These are phyloP conservation scores for Cercospora zeae-maydis DNA, from an alignment of 2,329 filamentous ascomycete genomes.

Conservation along the genomic window DNA sequence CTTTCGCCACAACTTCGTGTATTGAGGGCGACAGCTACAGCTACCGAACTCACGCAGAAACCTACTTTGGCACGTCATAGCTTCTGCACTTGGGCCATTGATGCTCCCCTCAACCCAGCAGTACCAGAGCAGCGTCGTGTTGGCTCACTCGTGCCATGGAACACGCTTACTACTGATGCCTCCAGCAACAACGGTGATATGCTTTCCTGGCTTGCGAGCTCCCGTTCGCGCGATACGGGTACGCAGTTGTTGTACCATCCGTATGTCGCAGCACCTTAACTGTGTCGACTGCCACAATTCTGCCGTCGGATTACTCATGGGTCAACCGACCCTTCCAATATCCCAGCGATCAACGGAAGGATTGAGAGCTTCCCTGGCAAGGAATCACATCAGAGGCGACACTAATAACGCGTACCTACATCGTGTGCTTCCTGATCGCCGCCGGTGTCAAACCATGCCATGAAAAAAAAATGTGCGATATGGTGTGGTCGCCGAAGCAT, in stretches of 20 bases:
- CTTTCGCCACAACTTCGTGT: slow-evolving; percentile 12
- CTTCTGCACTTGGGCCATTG: not conserved
- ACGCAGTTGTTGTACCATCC: not conserved
- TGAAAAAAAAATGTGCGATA: not conserved
- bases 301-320: not conserved
- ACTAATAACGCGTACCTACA: not conserved
- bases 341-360: not conserved
- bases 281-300: slow-evolving; percentile 1
- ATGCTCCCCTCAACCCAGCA: slow-evolving; percentile 1
- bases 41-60: slow-evolving; percentile 11
- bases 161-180: not conserved
- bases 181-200: not conserved
- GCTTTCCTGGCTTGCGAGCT: not conserved
- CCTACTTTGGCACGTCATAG: slow-evolving; percentile 4
- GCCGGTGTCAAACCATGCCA: not conserved
- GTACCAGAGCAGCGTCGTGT: not conserved
- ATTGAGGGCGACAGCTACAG: slow-evolving; percentile 1
- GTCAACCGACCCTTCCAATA: not conserved
- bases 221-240: not conserved
- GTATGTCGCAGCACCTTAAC: not conserved
- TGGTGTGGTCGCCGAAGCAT: not conserved
- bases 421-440: not conserved
- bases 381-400: not conserved
- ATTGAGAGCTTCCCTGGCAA: not conserved
- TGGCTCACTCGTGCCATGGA: slow-evolving; percentile 9